A percentile compares a stretch with the other conserved stretches of the same genome.
Conservation (phyloP, 257 asterid genomes). For the Solanum arcanum region DNA sequence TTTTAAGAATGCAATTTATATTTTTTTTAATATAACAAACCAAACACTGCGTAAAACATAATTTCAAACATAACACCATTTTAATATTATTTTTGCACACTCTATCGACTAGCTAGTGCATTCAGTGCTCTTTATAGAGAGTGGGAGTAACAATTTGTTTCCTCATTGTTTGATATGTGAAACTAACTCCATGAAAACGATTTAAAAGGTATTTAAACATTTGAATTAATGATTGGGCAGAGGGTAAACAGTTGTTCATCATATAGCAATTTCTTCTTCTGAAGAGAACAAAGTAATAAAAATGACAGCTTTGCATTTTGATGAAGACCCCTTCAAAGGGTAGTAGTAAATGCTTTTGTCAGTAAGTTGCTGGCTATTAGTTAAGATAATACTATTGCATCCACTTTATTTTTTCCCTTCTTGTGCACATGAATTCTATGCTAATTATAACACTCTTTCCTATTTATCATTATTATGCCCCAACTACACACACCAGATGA, state of each 20-base stretch:
- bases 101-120: background rate
- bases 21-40: no score
- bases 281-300: background rate
- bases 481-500: background rate
- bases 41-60: background rate
- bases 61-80: no score
- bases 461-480: background rate
- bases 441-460: background rate
- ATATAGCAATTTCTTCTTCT: background rate
- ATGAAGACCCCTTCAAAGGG: background rate
- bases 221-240: background rate
- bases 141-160: background rate
- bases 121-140: background rate
- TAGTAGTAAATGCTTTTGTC: background rate
- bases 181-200: background rate
- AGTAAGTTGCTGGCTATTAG: background rate
- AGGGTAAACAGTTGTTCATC: background rate
- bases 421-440: background rate
- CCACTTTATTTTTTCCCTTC: background rate
- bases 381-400: background rate
- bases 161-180: background rate
- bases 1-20: no score
- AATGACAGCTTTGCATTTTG: background rate
- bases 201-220: background rate
- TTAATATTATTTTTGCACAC: background rate